Conservation (phyloP, 305 asterid genomes). For the Fraxinus floribunda region DNA sequence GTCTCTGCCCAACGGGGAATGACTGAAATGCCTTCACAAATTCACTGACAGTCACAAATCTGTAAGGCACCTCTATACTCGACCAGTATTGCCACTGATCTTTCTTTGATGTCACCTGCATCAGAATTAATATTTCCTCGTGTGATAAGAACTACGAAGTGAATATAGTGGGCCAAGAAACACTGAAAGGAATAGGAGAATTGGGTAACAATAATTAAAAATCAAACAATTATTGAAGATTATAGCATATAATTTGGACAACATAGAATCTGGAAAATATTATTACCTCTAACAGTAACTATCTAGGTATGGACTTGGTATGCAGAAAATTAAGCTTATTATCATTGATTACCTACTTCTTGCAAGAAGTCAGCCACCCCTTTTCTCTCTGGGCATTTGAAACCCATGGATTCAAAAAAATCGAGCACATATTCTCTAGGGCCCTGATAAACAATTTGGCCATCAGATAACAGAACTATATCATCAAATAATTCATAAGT, state of each 20-base stretch:
- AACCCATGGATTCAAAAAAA: constrained; percentile 52
- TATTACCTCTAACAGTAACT: background rate
- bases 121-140: background rate
- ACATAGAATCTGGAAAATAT: background rate
- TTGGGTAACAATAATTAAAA: background rate
- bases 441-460: constrained; percentile 62
- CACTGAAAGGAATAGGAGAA: background rate
- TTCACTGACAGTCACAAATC: constrained; percentile 41
- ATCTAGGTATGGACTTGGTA: background rate
- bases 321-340: background rate
- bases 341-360: constrained; percentile 35
- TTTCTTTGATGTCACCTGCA: constrained; percentile 57
- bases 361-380: constrained; percentile 72
- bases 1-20: constrained; percentile 41
- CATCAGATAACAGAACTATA: constrained; percentile 54
- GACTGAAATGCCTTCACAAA: constrained; percentile 43
- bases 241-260: background rate
- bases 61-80: constrained; percentile 40
- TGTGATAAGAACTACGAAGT: background rate
- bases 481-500: constrained; percentile 59
- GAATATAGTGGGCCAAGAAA: background rate
- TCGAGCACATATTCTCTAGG: constrained; percentile 51
- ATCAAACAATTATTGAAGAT: background rate
- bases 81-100: constrained; percentile 65
- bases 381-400: constrained; percentile 68